Evolutionary conservation across 2,329 filamentous ascomycete species (phyloP).

Genomic region (Pyricularia pennisetigena): DNA sequence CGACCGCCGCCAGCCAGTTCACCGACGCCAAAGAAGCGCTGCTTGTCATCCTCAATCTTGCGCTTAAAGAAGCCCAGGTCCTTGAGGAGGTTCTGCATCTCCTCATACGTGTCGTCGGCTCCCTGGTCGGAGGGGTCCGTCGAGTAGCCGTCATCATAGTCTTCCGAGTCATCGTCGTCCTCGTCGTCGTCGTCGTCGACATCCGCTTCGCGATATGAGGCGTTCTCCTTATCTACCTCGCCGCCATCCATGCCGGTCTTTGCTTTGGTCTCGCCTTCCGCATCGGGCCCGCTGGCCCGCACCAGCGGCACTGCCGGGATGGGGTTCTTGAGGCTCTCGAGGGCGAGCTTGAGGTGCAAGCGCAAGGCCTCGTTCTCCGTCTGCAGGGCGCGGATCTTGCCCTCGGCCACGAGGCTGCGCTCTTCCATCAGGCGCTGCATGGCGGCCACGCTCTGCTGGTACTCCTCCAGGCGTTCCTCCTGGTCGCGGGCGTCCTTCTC

Average conservation of each 20-base stretch:
- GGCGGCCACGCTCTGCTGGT: slow-evolving; percentile 77
- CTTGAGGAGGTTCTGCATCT: slow-evolving; percentile 73
- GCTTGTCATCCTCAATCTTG: slow-evolving; percentile 78
- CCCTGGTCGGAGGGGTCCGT: slow-evolving; percentile 38
- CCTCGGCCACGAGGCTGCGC: slow-evolving; percentile 77
- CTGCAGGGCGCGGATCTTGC: slow-evolving; percentile 83
- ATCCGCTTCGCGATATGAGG: background rate
- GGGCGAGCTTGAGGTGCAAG: slow-evolving; percentile 76
- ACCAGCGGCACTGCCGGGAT: slow-evolving; percentile 50
- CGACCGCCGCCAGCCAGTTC: slow-evolving; percentile 27
- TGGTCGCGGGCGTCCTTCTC: slow-evolving; percentile 71
- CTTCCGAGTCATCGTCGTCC: slow-evolving; percentile 43
- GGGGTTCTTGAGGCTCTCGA: slow-evolving; percentile 82
- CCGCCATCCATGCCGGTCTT: slow-evolving; percentile 4
- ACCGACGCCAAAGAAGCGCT: slow-evolving; percentile 44
- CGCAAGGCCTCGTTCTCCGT: slow-evolving; percentile 86
- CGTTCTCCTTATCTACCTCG: slow-evolving; percentile 7
- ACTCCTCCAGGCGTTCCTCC: slow-evolving; percentile 84
- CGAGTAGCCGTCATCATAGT: slow-evolving; percentile 48
- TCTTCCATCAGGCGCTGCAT: slow-evolving; percentile 98
- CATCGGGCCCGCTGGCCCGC: slow-evolving; percentile 12
- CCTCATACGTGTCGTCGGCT: slow-evolving; percentile 63
- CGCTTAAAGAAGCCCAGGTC: slow-evolving; percentile 73
- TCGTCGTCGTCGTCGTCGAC: slow-evolving; percentile 28
- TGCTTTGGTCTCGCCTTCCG: slow-evolving; percentile 11